Evolutionary conservation across 2,329 filamentous ascomycete species (phyloP).

Genomic region (Achaetomium macrosporum): DNA sequence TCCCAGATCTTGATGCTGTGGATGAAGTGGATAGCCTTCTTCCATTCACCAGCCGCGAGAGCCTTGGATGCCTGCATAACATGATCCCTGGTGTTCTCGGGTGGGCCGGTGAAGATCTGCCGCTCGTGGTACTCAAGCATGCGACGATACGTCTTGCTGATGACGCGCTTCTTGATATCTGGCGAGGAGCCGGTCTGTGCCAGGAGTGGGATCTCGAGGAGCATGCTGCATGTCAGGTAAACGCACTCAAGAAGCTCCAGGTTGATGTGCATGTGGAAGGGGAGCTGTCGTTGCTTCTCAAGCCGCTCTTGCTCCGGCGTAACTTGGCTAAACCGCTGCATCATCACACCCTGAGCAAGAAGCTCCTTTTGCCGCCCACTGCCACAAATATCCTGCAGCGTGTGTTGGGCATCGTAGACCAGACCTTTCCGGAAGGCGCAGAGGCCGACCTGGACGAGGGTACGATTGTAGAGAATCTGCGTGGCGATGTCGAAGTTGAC

Average conservation of each 20-base stretch:
- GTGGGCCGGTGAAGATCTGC: constrained; percentile 96
- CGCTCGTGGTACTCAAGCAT: constrained; percentile 99
- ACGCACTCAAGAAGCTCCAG: constrained; percentile 96
- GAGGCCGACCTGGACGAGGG: constrained; percentile 92
- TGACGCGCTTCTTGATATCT: constrained; percentile 93
- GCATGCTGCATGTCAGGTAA: constrained; percentile 98
- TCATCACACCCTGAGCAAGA: constrained; percentile 94
- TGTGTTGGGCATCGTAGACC: constrained; percentile 96
- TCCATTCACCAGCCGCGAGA: constrained; percentile 95
- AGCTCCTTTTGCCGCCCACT: constrained; percentile 97
- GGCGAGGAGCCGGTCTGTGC: constrained; percentile 95
- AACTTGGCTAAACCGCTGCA: constrained; percentile 93
- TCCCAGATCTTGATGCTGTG: constrained; percentile 99
- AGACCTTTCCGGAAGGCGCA: constrained; percentile 97
- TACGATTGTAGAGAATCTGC: constrained; percentile 98
- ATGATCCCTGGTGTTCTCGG: constrained; percentile 97
- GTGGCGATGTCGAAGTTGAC: constrained; percentile 93
- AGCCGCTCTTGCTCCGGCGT: constrained; percentile 96
- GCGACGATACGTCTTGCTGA: constrained; percentile 98
- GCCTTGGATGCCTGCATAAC: constrained; percentile 99
- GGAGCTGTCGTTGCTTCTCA: constrained; percentile 93
- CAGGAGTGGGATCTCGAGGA: constrained; percentile 93
- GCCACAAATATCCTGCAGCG: constrained; percentile 95
- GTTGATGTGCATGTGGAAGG: constrained; percentile 99
- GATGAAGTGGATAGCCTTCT: constrained; percentile 89